Evolutionary conservation across 2,329 filamentous ascomycete genomes (phyloP), one percentile per base, ranked within the genome.

Genomic region (Fusarium sp.): DNA sequence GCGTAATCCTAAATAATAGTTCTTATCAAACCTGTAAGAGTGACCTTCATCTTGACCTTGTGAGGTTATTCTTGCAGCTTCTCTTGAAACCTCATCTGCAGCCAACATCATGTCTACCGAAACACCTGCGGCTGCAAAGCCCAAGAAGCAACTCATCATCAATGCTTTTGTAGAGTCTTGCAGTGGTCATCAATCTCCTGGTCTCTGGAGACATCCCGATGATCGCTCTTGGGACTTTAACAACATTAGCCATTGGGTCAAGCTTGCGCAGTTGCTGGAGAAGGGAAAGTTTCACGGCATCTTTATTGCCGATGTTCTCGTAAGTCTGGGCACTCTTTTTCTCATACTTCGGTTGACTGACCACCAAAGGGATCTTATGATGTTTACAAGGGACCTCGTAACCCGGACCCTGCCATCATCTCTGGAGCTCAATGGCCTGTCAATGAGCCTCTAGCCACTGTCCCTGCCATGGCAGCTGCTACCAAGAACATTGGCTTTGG

Each of bases 401-500:
- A 80, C 1, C 81, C 84, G 5, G 86, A 87, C 4, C 87, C 91
- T 0, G 89, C 90, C 0, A 87, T 92, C 57, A 79, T 85, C 1
- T 89, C 90, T 0, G 92, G 90, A 1, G 90, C 91, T 0, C 92
- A 93, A 79, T 93, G 90, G 87, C 92, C 92, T 0, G 89, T 93
- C n/a, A 92, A 92, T 68, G 91, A 93, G 78, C 91, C 91, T 0
- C 77, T 93, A 2, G 71, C 78, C 8, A 86, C 91, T 3, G 84
- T 93, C 0, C 86, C 91, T 3, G 90, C 91, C 3, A 92, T 93
- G 90, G 91, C 91, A 1, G 91, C 91, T 1, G 91, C 85, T 0
- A 93, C 92, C 0, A 87, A 89, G 71, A 92, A 85, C 66, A 87
- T 94, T n/a, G 89, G 88, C 0, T 93, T 93, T 69, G 91, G 91